These are phyloP conservation scores for Rhodamnia rubescens DNA, from an alignment of 345 rosid genomes.

Conservation along the genomic window DNA sequence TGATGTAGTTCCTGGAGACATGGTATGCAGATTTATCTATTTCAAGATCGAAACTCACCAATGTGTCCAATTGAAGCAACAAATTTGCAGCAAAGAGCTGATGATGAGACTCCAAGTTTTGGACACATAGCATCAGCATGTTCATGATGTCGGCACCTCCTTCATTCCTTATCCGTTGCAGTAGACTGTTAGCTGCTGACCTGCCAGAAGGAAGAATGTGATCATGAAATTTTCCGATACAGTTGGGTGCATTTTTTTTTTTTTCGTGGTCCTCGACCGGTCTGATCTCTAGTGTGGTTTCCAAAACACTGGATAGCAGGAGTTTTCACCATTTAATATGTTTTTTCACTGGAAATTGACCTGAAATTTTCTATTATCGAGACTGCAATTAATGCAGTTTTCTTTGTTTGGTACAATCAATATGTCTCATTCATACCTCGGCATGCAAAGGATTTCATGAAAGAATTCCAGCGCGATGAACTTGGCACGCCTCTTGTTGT, in stretches of 20 bases:
- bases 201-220: conserved; percentile 23
- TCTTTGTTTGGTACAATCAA: background rate
- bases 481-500: conserved; percentile 39
- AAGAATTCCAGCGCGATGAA: conserved; percentile 56
- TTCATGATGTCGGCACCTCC: conserved; percentile 37
- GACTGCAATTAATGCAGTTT: background rate
- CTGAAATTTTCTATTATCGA: background rate
- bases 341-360: background rate
- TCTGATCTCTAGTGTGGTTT: background rate
- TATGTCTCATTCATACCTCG: conserved; percentile 35
- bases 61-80: conserved; percentile 51
- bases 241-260: background rate
- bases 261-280: background rate
- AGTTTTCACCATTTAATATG: background rate
- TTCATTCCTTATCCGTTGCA: conserved; percentile 52
- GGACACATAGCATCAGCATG: conserved; percentile 29
- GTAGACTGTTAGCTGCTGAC: conserved; percentile 46
- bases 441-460: conserved; percentile 65
- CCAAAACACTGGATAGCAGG: background rate
- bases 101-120: conserved; percentile 37
- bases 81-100: conserved; percentile 65
- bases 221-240: background rate
- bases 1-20: background rate
- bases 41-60: conserved; percentile 19
- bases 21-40: background rate